phyloP scores from a whole-genome alignment of 805 yeast species.

The Pichia ethanolica region DNA sequence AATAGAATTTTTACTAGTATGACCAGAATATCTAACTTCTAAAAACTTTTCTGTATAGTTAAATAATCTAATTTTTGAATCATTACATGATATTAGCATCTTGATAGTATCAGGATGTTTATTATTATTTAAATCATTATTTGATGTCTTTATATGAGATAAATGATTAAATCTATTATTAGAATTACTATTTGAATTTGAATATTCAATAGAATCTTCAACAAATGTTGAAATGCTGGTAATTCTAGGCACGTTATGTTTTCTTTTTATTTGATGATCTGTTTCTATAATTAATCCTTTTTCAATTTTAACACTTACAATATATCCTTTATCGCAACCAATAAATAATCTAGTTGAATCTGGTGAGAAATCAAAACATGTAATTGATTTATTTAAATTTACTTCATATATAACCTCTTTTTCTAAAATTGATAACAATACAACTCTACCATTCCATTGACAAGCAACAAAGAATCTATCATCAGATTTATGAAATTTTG shows the following conservation, averaged over 20 bases:
- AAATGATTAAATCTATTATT: neutral
- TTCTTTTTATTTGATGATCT: constrained; percentile 40
- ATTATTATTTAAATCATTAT: constrained; percentile 15
- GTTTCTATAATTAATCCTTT: constrained; percentile 34
- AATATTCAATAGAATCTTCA: constrained; percentile 3
- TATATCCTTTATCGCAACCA: constrained; percentile 75
- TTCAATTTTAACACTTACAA: constrained; percentile 56
- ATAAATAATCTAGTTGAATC: constrained; percentile 51
- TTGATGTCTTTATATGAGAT: too few species aligned
- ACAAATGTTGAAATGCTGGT: constrained; percentile 62
- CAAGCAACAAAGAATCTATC: constrained; percentile 83
- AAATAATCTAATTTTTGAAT: constrained; percentile 66
- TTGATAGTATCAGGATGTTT: constrained; percentile 14
- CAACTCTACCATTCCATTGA: constrained; percentile 63
- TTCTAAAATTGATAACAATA: constrained; percentile 85
- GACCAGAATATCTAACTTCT: constrained; percentile 67
- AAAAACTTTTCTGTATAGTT: constrained; percentile 46
- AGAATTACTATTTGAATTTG: neutral
- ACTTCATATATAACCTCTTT: constrained; percentile 51
- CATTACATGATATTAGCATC: constrained; percentile 67
- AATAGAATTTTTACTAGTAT: constrained; percentile 61
- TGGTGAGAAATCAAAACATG: constrained; percentile 70
- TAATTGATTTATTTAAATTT: constrained; percentile 54
- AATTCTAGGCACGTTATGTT: constrained; percentile 46
- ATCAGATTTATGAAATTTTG: constrained; percentile 75